Conservation (phyloP, 176 grass and related monocot genomes). For the Phyllostachys edulis region DNA sequence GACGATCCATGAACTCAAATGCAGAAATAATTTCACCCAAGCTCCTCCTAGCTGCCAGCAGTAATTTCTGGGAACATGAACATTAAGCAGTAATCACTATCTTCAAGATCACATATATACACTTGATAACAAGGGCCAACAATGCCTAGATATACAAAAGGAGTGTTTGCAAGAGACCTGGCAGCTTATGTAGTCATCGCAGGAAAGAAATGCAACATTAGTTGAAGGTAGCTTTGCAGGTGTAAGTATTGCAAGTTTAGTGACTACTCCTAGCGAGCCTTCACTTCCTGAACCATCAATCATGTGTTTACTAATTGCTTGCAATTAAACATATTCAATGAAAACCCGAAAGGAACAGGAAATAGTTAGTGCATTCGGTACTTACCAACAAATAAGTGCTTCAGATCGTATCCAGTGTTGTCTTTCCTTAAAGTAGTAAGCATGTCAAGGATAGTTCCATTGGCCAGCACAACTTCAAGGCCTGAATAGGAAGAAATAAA, state of each 20-base stretch:
- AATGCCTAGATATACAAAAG: constrained; percentile 9
- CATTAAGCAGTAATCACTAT: constrained; percentile 34
- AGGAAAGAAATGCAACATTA: constrained; percentile 93
- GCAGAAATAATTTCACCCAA: constrained; percentile 92
- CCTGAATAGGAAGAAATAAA: constrained; percentile 48
- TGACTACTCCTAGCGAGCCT: constrained; percentile 89
- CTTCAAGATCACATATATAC: constrained; percentile 13
- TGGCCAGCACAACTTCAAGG: constrained; percentile 80
- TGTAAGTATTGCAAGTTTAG: constrained; percentile 83
- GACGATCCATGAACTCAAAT: constrained; percentile 98
- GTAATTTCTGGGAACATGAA: constrained; percentile 70
- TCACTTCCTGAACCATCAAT: constrained; percentile 76
- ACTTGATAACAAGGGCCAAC: constrained; percentile 12
- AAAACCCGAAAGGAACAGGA: neutral
- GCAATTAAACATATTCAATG: constrained; percentile 19
- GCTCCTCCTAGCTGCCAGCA: constrained; percentile 75
- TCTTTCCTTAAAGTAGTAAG: constrained; percentile 92
- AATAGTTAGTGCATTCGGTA: neutral
- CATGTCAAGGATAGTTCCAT: constrained; percentile 98
- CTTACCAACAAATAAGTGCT: constrained; percentile 92
- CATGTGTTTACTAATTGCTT: constrained; percentile 40
- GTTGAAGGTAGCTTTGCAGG: constrained; percentile 81
- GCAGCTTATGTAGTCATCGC: constrained; percentile 90
- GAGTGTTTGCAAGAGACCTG: constrained; percentile 46
- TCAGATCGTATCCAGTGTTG: constrained; percentile 94